Conservation (phyloP, 2,329 filamentous ascomycete genomes). For the Verticillium zaregamsianum region DNA sequence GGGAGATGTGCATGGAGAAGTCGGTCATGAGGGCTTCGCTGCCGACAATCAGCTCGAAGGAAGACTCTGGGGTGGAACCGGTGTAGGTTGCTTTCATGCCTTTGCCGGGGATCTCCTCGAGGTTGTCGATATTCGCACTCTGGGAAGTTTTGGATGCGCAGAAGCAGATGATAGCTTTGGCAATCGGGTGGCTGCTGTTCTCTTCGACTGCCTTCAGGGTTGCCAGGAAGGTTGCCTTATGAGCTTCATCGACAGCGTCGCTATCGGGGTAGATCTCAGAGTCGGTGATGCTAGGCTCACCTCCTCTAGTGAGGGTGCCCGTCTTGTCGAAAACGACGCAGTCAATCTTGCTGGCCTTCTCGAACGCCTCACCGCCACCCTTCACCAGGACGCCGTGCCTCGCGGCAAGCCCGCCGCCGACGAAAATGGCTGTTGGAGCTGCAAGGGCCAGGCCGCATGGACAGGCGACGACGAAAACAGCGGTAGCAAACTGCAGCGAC, state of each 20-base stretch:
- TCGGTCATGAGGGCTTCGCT: slow-evolving; percentile 67
- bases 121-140: slow-evolving; percentile 27
- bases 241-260: slow-evolving; percentile 13
- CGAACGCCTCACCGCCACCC: slow-evolving; percentile 80
- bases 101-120: slow-evolving; percentile 68
- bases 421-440: slow-evolving; percentile 79
- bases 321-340: slow-evolving; percentile 88
- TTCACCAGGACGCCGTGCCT: slow-evolving; percentile 77
- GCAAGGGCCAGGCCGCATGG: slow-evolving; percentile 80
- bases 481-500: slow-evolving; percentile 77
- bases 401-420: slow-evolving; percentile 75
- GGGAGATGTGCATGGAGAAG: slow-evolving; percentile 34
- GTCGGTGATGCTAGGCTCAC: slow-evolving; percentile 66
- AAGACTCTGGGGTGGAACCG: slow-evolving; percentile 18
- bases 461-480: slow-evolving; percentile 83
- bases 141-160: slow-evolving; percentile 39
- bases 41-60: slow-evolving; percentile 58
- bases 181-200: slow-evolving; percentile 71
- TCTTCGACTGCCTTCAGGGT: slow-evolving; percentile 61
- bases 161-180: slow-evolving; percentile 63
- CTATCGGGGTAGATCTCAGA: slow-evolving; percentile 33
- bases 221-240: slow-evolving; percentile 34
- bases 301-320: slow-evolving; percentile 72
- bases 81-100: slow-evolving; percentile 59
- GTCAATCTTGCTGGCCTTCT: slow-evolving; percentile 74